Percentiles rank a stretch among this genome's conserved stretches.
Evolutionary conservation across 257 asterid genomes (phyloP).

Genomic region (Solanum chiquidenum): DNA sequence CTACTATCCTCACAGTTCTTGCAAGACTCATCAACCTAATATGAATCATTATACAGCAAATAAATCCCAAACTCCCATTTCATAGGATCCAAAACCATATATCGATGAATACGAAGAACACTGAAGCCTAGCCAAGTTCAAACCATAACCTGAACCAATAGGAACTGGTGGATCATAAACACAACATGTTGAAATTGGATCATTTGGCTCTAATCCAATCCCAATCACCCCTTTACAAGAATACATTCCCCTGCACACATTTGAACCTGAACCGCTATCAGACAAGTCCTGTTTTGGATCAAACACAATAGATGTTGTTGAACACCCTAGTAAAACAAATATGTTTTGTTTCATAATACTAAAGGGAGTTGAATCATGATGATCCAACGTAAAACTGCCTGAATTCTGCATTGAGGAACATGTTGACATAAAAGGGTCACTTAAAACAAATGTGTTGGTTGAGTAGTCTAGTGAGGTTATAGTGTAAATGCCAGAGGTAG

Average conservation of each 20-base stretch:
- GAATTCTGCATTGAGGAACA: constrained; percentile 65
- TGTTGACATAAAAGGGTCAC: constrained; percentile 66
- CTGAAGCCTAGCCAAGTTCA: too few relatives aligned
- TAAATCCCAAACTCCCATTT: too few relatives aligned
- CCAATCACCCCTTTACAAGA: constrained; percentile 36
- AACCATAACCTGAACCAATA: too few relatives aligned
- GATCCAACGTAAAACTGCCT: constrained; percentile 28
- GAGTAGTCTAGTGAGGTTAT: constrained; percentile 47
- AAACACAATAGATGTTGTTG: constrained; percentile 45
- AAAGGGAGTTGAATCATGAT: constrained; percentile 26
- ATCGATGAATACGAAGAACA: too few relatives aligned
- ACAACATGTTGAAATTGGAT: constrained; percentile 32
- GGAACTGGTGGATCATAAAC: too few relatives aligned
- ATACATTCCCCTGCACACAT: constrained; percentile 45
- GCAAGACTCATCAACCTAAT: too few relatives aligned
- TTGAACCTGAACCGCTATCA: constrained; percentile 45
- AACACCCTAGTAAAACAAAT: constrained; percentile 56
- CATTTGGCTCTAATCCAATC: constrained; percentile 42
- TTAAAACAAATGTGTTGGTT: constrained; percentile 9
- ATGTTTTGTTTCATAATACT: constrained; percentile 20
- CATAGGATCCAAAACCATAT: too few relatives aligned
- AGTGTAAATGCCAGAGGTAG: constrained; percentile 31
- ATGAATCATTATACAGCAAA: too few relatives aligned
- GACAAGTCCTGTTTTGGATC: constrained; percentile 37
- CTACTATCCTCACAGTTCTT: too few relatives aligned